Evolutionary conservation across 2,329 filamentous ascomycete genomes (phyloP).

Genomic region (Colletotrichum liriopes): DNA sequence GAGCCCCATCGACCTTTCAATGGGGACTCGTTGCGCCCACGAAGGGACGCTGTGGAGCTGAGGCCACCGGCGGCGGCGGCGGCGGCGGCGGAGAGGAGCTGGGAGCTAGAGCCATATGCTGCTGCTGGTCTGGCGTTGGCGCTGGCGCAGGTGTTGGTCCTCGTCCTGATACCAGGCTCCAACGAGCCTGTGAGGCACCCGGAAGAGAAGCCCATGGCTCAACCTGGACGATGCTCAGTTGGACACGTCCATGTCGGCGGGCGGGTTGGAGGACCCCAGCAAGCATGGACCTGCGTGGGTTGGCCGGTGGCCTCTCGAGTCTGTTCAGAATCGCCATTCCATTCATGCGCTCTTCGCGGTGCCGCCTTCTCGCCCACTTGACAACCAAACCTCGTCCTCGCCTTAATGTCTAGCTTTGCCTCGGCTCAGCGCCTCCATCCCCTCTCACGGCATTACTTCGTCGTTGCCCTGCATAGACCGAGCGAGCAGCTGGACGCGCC

Average conservation of each 20-base stretch:
- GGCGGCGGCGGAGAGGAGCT: slow-evolving; percentile 13
- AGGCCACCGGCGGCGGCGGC: background rate
- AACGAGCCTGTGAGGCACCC: background rate
- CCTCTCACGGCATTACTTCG: slow-evolving; percentile 6
- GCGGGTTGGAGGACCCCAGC: slow-evolving; percentile 36
- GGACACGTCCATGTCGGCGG: slow-evolving; percentile 15
- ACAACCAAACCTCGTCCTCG: slow-evolving; percentile 2
- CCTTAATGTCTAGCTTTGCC: slow-evolving; percentile 8
- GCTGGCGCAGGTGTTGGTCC: slow-evolving; percentile 6
- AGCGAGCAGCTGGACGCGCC: background rate
- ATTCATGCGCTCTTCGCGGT: slow-evolving; percentile 12
- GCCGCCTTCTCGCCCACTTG: slow-evolving; percentile 11
- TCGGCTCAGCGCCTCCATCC: slow-evolving; percentile 16
- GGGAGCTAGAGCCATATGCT: background rate
- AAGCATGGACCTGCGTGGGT: slow-evolving; percentile 24
- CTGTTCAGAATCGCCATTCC: slow-evolving; percentile 7
- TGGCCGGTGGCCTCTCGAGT: slow-evolving; percentile 10
- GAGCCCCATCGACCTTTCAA: background rate
- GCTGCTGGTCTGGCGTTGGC: slow-evolving; percentile 11
- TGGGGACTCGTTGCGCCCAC: background rate
- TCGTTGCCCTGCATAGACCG: slow-evolving; percentile 20
- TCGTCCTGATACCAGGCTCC: slow-evolving; percentile 7
- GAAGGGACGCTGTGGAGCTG: slow-evolving; percentile 22
- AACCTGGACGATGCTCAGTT: slow-evolving; percentile 7
- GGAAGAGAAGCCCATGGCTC: slow-evolving; percentile 9